Evolutionary conservation across 768 basidiomycete species (phyloP), one percentile per base, ranked within the genome.

Genomic region (Trametes cinnabarina): DNA sequence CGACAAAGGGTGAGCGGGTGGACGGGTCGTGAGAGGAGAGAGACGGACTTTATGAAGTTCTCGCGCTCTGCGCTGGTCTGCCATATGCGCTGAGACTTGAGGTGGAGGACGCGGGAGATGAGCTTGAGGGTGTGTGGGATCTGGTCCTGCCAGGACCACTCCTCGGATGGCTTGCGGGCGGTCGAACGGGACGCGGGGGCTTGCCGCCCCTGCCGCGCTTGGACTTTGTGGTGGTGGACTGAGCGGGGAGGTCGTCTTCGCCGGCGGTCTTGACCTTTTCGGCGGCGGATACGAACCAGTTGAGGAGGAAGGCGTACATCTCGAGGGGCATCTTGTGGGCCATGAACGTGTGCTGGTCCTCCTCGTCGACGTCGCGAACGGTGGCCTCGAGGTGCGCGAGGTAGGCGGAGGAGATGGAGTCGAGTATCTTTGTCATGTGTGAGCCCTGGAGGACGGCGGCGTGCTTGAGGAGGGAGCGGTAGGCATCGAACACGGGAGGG

Each of bases 261-360:
- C 76, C 81, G 12, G 77, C 68, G 6, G 75, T 75, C 42, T 87
- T 88, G 57, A 88, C 83, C 63, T 87, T 89, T 72, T 96, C 94
- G 1, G 86, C 88, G 0, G 86, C 86, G 11, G 76, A 73, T 15
- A 92, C 89, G 68, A 95, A 95, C 94, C 94, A 98, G 59, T 87
- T 80, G n/a, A 97, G 73, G 23, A 98, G 76, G 69, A 98, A 98
- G 7, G 88, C 90, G 70, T 92, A 98, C 79, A 90, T 86, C 71
- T 98, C 97, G 58, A 99, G 77, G 0, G 92, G 84, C 3, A 69
- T 62, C 69, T 87, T 90, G 71, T 94, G 93, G 0, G 76, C 66
- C 61, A 80, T 71, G 65, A 82, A 79, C 1, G 78, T 76, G 55
- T 87, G 78, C 57, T 85, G 81, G 47, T 87, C 83, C 25, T 88